Evolutionary conservation across 73 alveolate species (phyloP), one percentile per base, ranked within the genome.

Genomic region (Paramecium sonneborni): DNA sequence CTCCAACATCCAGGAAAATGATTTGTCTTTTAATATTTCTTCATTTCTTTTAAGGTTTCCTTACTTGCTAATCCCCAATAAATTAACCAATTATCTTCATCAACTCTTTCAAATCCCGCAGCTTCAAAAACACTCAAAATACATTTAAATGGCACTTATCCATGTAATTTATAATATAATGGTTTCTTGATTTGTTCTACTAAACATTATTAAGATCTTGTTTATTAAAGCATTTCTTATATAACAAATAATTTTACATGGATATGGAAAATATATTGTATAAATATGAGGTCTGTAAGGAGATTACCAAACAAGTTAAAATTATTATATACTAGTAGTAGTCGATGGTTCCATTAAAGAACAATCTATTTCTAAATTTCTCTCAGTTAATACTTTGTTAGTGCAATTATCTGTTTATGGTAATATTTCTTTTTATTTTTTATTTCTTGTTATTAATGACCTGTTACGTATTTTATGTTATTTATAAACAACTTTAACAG

Each of bases 1-100:
- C 95, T 92, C 95, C 95, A 93, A 23, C 97, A 92, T 58, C 96
- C 97, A 62, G 99, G 99, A 88, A 97, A 97, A 93, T 97, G 99
- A 85, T 97, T 97, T 6, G 94, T 86, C 85, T 93, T 97, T 88
- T 96, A 97, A 94, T 92, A 94, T 35, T 79, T 85, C 84, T 96
- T 94, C 89, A 96, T 55, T 35, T 92, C 76, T 76, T 85, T 79
- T 52, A 95, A 82, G 56, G 88, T 92, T 68, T 91, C 95, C 21
- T 92, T 92, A 38, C 94, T 93, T 6, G 95, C 92, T 24, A 93
- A 72, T 8, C 97, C 98, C 98, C 98, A 96, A 6, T 87, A 89
- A 5, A 96, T 93, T 92, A 94, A 95, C 96, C 94, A 96, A 35
- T 87, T 92, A 39, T 76, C 74, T 28, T 70, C 93, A 30, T 62